A percentile compares a stretch with the other conserved stretches of the same genome.
These are phyloP conservation scores for Aulographum hederae DNA, from an alignment of 2,329 filamentous ascomycete genomes.

Conservation along the genomic window DNA sequence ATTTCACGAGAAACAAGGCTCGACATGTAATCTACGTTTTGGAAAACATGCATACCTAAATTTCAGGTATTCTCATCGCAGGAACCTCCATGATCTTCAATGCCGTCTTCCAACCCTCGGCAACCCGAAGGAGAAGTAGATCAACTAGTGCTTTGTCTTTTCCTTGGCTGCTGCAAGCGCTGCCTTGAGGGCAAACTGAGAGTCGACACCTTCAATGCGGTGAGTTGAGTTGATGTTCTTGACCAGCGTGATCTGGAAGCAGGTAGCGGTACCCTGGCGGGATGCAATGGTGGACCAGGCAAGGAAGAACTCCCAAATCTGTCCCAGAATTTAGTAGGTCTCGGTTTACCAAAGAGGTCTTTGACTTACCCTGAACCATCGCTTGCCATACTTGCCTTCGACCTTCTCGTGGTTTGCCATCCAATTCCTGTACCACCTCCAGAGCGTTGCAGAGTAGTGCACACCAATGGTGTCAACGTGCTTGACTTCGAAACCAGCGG, in stretches of 20 bases:
- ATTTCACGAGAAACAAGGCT: no score
- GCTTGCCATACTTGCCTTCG: conserved; percentile 80
- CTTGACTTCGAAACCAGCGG: conserved; percentile 81
- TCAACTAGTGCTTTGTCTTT: conserved; percentile 10
- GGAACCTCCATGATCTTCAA: no score
- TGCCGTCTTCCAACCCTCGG: no score
- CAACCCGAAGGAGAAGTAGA: no score
- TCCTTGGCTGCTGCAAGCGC: conserved; percentile 37
- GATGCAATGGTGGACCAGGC: conserved; percentile 71
- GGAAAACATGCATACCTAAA: no score
- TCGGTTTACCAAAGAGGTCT: neutral
- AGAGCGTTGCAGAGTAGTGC: conserved; percentile 90
- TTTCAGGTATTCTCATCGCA: no score
- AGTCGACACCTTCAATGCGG: conserved; percentile 54
- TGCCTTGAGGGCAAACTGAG: conserved; percentile 50
- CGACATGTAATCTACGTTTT: no score
- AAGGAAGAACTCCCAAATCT: conserved; percentile 89
- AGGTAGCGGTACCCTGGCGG: conserved; percentile 67
- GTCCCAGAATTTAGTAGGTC: conserved; percentile 1
- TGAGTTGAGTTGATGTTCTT: conserved; percentile 85
- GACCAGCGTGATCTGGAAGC: conserved; percentile 71
- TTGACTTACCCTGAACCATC: conserved; percentile 76
- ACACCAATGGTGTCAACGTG: conserved; percentile 82
- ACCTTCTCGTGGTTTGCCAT: conserved; percentile 85
- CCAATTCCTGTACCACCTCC: conserved; percentile 99